Percentiles rank a stretch among this genome's conserved stretches.
Evolutionary conservation across 306 rosid species (phyloP).

Genomic region (Vigna angularis): DNA sequence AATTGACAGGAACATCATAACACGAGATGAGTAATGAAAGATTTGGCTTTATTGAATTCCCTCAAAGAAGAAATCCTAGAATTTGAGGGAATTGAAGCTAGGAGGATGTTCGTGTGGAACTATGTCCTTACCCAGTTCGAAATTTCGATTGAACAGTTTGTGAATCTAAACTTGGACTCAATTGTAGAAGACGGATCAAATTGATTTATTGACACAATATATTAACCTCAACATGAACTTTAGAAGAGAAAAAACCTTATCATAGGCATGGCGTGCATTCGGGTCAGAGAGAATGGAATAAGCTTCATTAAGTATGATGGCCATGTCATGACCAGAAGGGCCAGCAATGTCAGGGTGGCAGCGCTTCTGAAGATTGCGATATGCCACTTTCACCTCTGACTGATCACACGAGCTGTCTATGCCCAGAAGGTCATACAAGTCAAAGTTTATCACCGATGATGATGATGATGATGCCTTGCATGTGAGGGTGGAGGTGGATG

Average conservation of each 20-base stretch:
- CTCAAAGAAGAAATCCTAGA: background rate
- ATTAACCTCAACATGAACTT: background rate
- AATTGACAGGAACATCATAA: background rate
- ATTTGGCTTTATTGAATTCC: background rate
- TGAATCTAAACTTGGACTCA: too few species aligned
- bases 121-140: too few species aligned
- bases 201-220: too few species aligned
- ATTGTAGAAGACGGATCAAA: too few species aligned
- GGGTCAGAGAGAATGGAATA: constrained; percentile 87
- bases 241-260: constrained; percentile 56
- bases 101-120: too few species aligned
- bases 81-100: background rate
- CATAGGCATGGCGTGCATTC: constrained; percentile 70
- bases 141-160: background rate
- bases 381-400: constrained; percentile 71
- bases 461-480: constrained; percentile 59
- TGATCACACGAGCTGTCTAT: constrained; percentile 71
- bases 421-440: constrained; percentile 90
- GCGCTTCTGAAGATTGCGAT: constrained; percentile 80
- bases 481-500: constrained; percentile 25
- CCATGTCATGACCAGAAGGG: constrained; percentile 93
- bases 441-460: constrained; percentile 57
- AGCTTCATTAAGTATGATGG: constrained; percentile 86
- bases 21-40: background rate
- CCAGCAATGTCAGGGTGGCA: constrained; percentile 97